Evolutionary conservation across 2,329 filamentous ascomycete genomes (phyloP).

Genomic region (Pseudogymnoascus sp.): DNA sequence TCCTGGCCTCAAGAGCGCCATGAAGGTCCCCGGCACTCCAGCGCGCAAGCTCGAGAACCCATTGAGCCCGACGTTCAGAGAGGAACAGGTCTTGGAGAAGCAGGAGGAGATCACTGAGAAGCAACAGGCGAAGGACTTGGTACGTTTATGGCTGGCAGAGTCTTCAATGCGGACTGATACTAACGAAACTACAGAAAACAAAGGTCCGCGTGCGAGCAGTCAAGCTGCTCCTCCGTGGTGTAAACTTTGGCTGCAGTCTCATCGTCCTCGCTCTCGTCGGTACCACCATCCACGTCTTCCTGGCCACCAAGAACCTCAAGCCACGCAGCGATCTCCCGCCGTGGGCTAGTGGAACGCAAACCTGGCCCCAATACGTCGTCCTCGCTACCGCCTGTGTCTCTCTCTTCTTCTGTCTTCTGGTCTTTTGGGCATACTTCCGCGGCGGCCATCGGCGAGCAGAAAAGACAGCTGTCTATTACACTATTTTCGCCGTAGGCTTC

Average conservation of each 20-base stretch:
- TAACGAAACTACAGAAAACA: conserved; percentile 63
- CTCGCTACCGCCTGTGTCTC: conserved; percentile 75
- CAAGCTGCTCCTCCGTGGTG: conserved; percentile 87
- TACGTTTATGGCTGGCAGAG: conserved; percentile 42
- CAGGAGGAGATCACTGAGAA: conserved; percentile 74
- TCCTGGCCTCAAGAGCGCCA: conserved; percentile 73
- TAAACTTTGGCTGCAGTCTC: conserved; percentile 94
- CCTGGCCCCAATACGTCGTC: conserved; percentile 85
- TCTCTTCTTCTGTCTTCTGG: conserved; percentile 66
- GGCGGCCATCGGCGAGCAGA: conserved; percentile 84
- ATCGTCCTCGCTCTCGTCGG: conserved; percentile 89
- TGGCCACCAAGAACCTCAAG: conserved; percentile 70
- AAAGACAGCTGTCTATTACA: conserved; percentile 93
- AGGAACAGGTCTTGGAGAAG: conserved; percentile 83
- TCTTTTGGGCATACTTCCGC: conserved; percentile 81
- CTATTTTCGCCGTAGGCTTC: conserved; percentile 84
- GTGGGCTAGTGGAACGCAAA: conserved; percentile 72
- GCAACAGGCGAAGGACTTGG: conserved; percentile 79
- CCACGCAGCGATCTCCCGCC: conserved; percentile 72
- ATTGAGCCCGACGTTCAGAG: conserved; percentile 82
- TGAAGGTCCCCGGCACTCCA: conserved; percentile 80
- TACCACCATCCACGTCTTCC: conserved; percentile 87
- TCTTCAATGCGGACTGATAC: conserved; percentile 12
- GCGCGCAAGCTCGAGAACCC: conserved; percentile 67
- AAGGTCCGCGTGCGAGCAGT: conserved; percentile 87